Evolutionary conservation across 257 asterid genomes (phyloP).

Genomic region (Salvia miltiorrhiza): DNA sequence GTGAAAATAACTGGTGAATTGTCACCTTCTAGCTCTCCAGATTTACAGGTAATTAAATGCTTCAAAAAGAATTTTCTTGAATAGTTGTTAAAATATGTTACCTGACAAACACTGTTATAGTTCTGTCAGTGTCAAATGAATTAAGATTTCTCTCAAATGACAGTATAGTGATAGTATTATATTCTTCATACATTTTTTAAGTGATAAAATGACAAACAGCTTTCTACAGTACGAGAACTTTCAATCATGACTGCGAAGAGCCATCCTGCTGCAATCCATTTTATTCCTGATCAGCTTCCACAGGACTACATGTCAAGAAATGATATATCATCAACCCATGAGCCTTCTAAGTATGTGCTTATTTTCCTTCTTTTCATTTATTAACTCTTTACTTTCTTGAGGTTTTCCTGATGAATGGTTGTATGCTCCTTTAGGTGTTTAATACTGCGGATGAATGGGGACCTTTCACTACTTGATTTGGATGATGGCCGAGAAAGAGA

Average conservation of each 20-base stretch:
- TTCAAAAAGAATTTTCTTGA: constrained; percentile 22
- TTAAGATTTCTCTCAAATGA: constrained; percentile 26
- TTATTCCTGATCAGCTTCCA: constrained; percentile 91
- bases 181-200: constrained; percentile 61
- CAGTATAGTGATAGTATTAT: constrained; percentile 25
- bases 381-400: constrained; percentile 12
- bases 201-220: constrained; percentile 99
- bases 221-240: constrained; percentile 99
- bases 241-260: constrained; percentile 99
- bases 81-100: constrained; percentile 13
- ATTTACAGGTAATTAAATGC: constrained; percentile 69
- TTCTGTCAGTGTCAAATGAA: constrained; percentile 16
- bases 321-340: constrained; percentile 46
- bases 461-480: constrained; percentile 96
- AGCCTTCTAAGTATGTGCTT: constrained; percentile 78
- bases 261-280: constrained; percentile 96
- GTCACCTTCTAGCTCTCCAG: constrained; percentile 84
- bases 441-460: constrained; percentile 89
- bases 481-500: constrained; percentile 98
- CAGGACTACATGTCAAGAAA: constrained; percentile 39
- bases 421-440: constrained; percentile 59
- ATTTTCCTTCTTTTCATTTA: constrained; percentile 13
- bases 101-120: constrained; percentile 9
- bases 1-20: constrained; percentile 87
- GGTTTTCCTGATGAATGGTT: constrained; percentile 23